These are phyloP conservation scores for Aulographum hederae DNA, from an alignment of 2,329 filamentous ascomycete genomes.

Conservation along the genomic window DNA sequence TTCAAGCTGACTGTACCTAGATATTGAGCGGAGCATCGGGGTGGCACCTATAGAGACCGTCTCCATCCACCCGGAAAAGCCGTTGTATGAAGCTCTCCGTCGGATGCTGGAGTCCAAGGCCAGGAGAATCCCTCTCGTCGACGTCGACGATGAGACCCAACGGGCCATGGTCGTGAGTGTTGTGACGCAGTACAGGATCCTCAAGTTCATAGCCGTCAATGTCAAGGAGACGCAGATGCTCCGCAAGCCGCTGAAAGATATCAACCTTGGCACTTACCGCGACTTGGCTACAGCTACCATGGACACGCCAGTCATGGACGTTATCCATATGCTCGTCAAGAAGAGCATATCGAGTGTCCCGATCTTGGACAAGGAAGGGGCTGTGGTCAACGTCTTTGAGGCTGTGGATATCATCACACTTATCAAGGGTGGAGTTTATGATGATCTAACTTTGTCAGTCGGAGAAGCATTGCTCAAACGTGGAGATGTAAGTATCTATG, in stretches of 20 bases:
- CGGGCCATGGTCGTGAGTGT: slow-evolving; percentile 89
- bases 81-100: slow-evolving; percentile 87
- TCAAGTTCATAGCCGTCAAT: slow-evolving; percentile 98
- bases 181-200: slow-evolving; percentile 92
- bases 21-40: slow-evolving; percentile 87
- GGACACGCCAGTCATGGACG: slow-evolving; percentile 80
- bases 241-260: slow-evolving; percentile 67
- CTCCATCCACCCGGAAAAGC: slow-evolving; percentile 79
- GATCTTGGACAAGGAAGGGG: slow-evolving; percentile 64
- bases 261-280: slow-evolving; percentile 66
- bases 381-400: slow-evolving; percentile 90
- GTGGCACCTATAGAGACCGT: slow-evolving; percentile 84
- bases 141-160: slow-evolving; percentile 84
- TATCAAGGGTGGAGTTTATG: slow-evolving; percentile 84
- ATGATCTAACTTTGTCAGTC: slow-evolving; percentile 70
- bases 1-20: slow-evolving; percentile 31
- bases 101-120: slow-evolving; percentile 89
- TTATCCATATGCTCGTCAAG: slow-evolving; percentile 84
- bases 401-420: slow-evolving; percentile 92
- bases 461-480: slow-evolving; percentile 79
- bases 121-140: slow-evolving; percentile 81
- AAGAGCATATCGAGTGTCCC: slow-evolving; percentile 89
- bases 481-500: slow-evolving; percentile 48
- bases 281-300: slow-evolving; percentile 70
- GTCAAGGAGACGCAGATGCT: slow-evolving; percentile 73